A percentile compares a stretch with the other conserved stretches of the same genome.
phyloP scores from a whole-genome alignment of 345 rosid genomes.

The Microthlaspi erraticum region DNA sequence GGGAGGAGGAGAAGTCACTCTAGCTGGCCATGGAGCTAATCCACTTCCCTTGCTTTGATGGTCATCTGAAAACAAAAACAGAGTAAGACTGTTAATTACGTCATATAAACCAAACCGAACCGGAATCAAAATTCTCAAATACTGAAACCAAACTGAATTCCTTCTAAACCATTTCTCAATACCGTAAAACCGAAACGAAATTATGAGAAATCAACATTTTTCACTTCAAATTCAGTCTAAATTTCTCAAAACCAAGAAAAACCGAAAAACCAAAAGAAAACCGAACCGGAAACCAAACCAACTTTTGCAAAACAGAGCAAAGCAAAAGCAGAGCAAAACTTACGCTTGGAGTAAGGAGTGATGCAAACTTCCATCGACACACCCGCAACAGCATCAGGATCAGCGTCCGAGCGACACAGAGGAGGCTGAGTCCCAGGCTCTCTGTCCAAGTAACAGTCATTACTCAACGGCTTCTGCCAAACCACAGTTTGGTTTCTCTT shows the following conservation, averaged over 20 bases:
- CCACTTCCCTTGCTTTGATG: conserved; percentile 83
- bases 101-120: background rate
- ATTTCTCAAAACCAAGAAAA: background rate
- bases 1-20: conserved; percentile 82
- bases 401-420: conserved; percentile 81
- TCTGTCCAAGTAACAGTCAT: conserved; percentile 87
- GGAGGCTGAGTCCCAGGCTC: conserved; percentile 89
- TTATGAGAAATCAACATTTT: no score
- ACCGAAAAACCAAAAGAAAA: background rate
- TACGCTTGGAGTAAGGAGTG: conserved; percentile 84
- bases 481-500: conserved; percentile 95
- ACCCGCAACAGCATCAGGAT: conserved; percentile 90
- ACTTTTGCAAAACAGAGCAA: no score
- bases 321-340: conserved; percentile 44
- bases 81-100: background rate
- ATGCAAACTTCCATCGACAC: conserved; percentile 95
- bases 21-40: conserved; percentile 98
- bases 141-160: no score
- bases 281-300: no score
- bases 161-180: no score
- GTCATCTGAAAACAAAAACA: conserved; percentile 56
- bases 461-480: conserved; percentile 93
- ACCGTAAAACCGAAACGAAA: no score
- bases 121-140: no score
- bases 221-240: no score